Conservation (phyloP, 1,284 basidiomycete species). For the Heterobasidion occidentale region DNA sequence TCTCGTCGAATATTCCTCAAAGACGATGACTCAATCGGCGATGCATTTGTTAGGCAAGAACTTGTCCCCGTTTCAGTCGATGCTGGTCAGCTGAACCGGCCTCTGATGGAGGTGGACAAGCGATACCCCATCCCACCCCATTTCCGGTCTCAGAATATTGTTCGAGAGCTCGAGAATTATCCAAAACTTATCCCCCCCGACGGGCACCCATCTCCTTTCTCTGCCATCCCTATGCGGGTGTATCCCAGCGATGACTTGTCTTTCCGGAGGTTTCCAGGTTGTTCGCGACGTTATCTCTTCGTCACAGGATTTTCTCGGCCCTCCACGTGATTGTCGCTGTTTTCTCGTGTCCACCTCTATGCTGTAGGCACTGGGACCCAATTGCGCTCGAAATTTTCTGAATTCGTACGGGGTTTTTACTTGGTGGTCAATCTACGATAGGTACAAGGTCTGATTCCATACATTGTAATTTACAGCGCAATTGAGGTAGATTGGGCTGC, state of each 20-base stretch:
- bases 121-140: conserved; percentile 42
- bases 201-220: conserved; percentile 43
- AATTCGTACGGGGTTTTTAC: too few species aligned
- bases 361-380: too few species aligned
- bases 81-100: conserved; percentile 24
- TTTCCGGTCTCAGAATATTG: conserved; percentile 45
- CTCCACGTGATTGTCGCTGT: too few species aligned
- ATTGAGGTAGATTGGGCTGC: too few species aligned
- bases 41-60: not conserved
- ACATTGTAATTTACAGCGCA: too few species aligned
- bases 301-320: too few species aligned
- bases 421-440: too few species aligned
- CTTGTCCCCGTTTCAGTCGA: not conserved
- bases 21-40: conserved; percentile 38
- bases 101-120: conserved; percentile 14
- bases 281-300: too few species aligned
- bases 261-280: conserved; percentile 19
- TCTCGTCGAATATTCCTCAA: conserved; percentile 50
- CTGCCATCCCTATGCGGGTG: conserved; percentile 29
- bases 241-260: conserved; percentile 38
- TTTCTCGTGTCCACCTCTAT: too few species aligned
- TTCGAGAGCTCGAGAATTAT: conserved; percentile 54
- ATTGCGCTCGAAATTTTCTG: too few species aligned
- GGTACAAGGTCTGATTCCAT: too few species aligned
- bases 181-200: conserved; percentile 37